phyloP scores from a whole-genome alignment of 148 eudicot genomes.

The Fagopyrum homotropicum region DNA sequence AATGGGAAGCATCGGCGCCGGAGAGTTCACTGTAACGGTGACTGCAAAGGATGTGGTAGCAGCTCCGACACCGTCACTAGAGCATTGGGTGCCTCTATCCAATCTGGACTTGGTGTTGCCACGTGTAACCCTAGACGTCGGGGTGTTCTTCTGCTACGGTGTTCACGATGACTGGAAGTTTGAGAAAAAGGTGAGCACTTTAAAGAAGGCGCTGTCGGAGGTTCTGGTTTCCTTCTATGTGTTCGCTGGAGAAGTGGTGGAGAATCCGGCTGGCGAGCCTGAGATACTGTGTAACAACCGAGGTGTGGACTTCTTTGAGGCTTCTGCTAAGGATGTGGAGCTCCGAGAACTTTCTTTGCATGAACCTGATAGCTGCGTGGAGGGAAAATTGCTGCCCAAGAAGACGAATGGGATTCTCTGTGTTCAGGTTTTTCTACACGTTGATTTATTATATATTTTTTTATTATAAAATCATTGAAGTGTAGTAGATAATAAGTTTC shows the following conservation, averaged over 20 bases:
- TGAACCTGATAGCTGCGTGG: conserved; percentile 40
- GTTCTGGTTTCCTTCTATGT: conserved; percentile 35
- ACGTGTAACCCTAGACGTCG: conserved; percentile 29
- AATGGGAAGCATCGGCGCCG: neutral
- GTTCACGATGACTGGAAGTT: neutral
- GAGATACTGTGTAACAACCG: conserved; percentile 67
- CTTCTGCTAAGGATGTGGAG: conserved; percentile 33
- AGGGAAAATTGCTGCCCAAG: conserved; percentile 53
- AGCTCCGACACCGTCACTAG: conserved; percentile 35
- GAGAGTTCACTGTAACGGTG: neutral
- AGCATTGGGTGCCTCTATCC: conserved; percentile 42
- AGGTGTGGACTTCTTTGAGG: conserved; percentile 59
- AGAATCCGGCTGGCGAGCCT: conserved; percentile 49
- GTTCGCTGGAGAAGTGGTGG: conserved; percentile 53
- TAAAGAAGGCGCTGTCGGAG: conserved; percentile 45
- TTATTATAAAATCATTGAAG: too few species aligned
- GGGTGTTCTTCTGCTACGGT: conserved; percentile 51
- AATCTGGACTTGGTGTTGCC: conserved; percentile 57
- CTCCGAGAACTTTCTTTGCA: conserved; percentile 40
- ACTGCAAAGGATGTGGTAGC: conserved; percentile 22
- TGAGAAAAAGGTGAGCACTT: conserved; percentile 17
- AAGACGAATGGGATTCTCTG: conserved; percentile 47
- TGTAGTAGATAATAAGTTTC: too few species aligned
- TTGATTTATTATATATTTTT: too few species aligned
- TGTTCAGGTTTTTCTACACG: conserved; percentile 46